These are phyloP conservation scores for Trichosporon coremiiforme DNA, from an alignment of 1,284 basidiomycete genomes.

Conservation along the genomic window DNA sequence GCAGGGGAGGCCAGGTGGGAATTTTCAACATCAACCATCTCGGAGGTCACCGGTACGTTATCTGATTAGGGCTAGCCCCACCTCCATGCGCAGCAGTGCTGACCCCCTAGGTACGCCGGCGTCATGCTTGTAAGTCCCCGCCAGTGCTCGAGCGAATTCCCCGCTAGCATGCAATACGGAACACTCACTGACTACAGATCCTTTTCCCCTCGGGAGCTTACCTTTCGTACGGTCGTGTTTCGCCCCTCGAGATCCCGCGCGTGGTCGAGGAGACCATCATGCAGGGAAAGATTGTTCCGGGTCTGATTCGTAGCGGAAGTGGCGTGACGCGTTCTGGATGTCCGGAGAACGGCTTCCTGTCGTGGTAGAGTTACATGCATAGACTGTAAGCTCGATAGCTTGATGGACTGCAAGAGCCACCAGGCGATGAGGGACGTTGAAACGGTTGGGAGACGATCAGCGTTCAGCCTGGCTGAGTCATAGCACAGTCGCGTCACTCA, in stretches of 20 bases:
- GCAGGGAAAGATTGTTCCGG: conserved; percentile 75
- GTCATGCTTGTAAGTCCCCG: conserved; percentile 74
- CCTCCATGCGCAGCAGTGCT: background rate
- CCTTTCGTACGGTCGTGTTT: conserved; percentile 92
- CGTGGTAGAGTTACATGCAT: conserved; percentile 34
- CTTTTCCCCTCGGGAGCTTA: conserved; percentile 79
- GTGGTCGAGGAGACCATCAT: conserved; percentile 86
- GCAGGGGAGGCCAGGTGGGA: conserved; percentile 63
- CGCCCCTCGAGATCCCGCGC: conserved; percentile 79
- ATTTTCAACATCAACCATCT: conserved; percentile 84
- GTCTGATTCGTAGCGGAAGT: conserved; percentile 77
- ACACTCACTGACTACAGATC: conserved; percentile 61
- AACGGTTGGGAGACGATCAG: background rate
- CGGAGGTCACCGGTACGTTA: conserved; percentile 74
- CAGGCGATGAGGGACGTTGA: background rate
- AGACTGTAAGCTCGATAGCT: background rate
- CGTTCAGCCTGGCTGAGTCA: background rate
- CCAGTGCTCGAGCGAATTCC: background rate
- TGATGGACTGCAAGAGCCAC: too few relatives aligned
- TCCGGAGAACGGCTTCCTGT: conserved; percentile 37
- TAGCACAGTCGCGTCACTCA: background rate
- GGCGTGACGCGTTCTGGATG: conserved; percentile 61
- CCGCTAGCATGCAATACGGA: background rate
- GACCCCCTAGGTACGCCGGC: conserved; percentile 65
- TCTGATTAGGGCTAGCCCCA: conserved; percentile 6